Evolutionary conservation across 2,329 filamentous ascomycete species (phyloP).

Genomic region (Ascosphaera acerosa): DNA sequence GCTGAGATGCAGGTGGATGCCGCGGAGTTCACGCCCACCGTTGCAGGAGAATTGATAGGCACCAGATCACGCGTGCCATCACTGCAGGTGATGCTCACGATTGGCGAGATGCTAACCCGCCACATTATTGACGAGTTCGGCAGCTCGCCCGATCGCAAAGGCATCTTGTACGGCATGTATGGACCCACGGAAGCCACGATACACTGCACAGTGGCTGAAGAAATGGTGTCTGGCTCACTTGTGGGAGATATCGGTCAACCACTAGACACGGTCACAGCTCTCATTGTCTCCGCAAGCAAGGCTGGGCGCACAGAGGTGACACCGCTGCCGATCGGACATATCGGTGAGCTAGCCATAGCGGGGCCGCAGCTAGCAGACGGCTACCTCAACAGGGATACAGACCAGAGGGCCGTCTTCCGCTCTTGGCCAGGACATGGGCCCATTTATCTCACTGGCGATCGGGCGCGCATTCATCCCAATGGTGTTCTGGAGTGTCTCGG

Average conservation of each 20-base stretch:
- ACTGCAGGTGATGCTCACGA: slow-evolving; percentile 51
- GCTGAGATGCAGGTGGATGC: slow-evolving; percentile 45
- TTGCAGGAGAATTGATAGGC: slow-evolving; percentile 50
- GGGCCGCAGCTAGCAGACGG: slow-evolving; percentile 54
- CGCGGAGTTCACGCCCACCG: slow-evolving; percentile 71
- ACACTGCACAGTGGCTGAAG: slow-evolving; percentile 55
- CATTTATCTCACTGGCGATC: slow-evolving; percentile 69
- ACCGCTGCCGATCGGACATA: slow-evolving; percentile 33
- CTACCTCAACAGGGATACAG: slow-evolving; percentile 58
- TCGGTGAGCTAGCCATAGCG: slow-evolving; percentile 60
- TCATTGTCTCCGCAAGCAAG: slow-evolving; percentile 27
- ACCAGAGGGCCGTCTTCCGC: slow-evolving; percentile 49
- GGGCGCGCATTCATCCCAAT: slow-evolving; percentile 38
- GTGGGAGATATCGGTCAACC: slow-evolving; percentile 51
- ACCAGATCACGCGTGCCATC: slow-evolving; percentile 40
- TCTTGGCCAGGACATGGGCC: slow-evolving; percentile 35
- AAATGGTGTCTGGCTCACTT: slow-evolving; percentile 30
- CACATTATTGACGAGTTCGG: slow-evolving; percentile 62
- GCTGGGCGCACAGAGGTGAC: slow-evolving; percentile 21
- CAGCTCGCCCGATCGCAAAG: slow-evolving; percentile 23
- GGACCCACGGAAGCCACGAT: slow-evolving; percentile 82
- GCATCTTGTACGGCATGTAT: slow-evolving; percentile 79
- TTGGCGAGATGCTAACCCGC: slow-evolving; percentile 74
- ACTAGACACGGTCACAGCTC: slow-evolving; percentile 56
- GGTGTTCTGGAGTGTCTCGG: slow-evolving; percentile 65